Conservation (phyloP, 2,329 filamentous ascomycete species). For the Thielaviopsis ethacetica region DNA sequence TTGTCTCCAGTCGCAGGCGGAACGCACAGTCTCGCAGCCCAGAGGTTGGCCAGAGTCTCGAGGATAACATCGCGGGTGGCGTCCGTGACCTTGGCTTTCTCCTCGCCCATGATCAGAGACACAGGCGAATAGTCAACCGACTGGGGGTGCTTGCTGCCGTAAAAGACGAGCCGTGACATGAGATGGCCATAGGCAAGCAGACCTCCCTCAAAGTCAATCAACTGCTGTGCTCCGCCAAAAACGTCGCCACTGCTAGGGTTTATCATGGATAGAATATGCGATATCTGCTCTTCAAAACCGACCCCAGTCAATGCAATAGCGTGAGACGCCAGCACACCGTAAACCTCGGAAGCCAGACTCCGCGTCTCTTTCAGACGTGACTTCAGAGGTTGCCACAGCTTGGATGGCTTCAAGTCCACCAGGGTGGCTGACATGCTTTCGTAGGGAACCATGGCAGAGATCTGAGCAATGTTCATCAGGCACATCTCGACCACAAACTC, state of each 20-base stretch:
- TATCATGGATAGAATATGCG: conserved; percentile 27
- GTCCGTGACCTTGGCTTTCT: conserved; percentile 12
- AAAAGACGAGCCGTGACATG: conserved; percentile 28
- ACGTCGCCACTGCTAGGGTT: conserved; percentile 24
- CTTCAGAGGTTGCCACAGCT: conserved; percentile 43
- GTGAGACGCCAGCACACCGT: conserved; percentile 65
- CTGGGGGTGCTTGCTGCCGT: conserved; percentile 19
- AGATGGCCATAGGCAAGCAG: conserved; percentile 29
- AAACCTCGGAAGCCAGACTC: conserved; percentile 47
- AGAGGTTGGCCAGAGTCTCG: conserved; percentile 30
- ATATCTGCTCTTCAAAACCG: conserved; percentile 15
- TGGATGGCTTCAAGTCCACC: conserved; percentile 22
- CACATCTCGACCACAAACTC: conserved; percentile 34
- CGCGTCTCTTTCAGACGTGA: conserved; percentile 60
- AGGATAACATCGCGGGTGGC: conserved; percentile 29
- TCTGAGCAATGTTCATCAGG: conserved; percentile 35
- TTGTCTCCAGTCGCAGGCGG: conserved; percentile 16
- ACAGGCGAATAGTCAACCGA: conserved; percentile 18
- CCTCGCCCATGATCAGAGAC: conserved; percentile 19
- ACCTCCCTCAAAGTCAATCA: conserved; percentile 31
- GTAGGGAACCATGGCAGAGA: conserved; percentile 35
- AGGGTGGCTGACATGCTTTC: background rate
- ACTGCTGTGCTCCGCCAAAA: conserved; percentile 22
- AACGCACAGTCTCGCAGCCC: conserved; percentile 27
- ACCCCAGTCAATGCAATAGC: conserved; percentile 24